Conservation (phyloP, 2,329 filamentous ascomycete genomes). For the Aspergillus ochraceus region DNA sequence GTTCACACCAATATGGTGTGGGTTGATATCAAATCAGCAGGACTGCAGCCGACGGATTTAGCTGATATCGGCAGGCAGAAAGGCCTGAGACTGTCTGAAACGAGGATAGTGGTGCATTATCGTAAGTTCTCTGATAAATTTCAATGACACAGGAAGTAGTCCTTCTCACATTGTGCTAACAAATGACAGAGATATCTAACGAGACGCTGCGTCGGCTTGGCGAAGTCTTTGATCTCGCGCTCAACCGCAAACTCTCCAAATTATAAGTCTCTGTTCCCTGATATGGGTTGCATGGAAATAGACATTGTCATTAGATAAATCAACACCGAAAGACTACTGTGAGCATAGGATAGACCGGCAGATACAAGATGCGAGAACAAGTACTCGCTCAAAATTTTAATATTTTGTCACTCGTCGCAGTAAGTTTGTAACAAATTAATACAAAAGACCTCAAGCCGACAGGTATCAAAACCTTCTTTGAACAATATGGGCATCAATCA, state of each 20-base stretch:
- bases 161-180: background rate
- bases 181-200: background rate
- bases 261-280: background rate
- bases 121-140: background rate
- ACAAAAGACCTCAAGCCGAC: background rate
- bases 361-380: background rate
- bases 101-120: background rate
- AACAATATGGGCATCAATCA: background rate
- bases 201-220: background rate
- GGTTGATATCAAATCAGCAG: background rate
- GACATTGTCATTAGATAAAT: background rate
- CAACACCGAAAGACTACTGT: background rate
- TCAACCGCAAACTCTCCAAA: background rate
- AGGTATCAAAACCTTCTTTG: background rate
- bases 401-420: background rate
- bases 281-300: background rate
- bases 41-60: background rate
- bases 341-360: conserved; percentile 51
- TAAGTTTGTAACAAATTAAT: conserved; percentile 4
- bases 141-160: background rate
- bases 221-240: background rate
- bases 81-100: background rate
- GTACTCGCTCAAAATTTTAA: background rate
- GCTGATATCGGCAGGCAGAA: background rate
- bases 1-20: background rate